A percentile compares a stretch with the other conserved stretches of the same genome.
These are phyloP conservation scores for Fusarium buxicola DNA, from an alignment of 2,329 filamentous ascomycete species.

Conservation along the genomic window DNA sequence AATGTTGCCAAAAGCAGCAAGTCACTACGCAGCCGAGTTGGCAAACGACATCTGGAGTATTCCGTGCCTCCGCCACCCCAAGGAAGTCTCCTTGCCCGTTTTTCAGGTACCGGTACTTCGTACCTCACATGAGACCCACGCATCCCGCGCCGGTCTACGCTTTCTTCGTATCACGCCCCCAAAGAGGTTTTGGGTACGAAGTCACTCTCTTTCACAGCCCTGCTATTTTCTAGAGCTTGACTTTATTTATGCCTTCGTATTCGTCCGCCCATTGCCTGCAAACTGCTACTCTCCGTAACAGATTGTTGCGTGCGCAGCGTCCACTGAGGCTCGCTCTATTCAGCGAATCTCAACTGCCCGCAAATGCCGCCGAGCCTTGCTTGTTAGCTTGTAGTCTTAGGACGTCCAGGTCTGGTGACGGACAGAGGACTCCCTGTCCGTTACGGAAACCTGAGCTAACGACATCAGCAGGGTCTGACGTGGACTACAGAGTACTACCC, in stretches of 20 bases:
- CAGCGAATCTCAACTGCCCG: not conserved
- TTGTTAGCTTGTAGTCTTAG: slow-evolving; percentile 18
- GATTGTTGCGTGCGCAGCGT: not conserved
- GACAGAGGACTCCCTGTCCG: not conserved
- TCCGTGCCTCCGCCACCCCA: slow-evolving; percentile 11
- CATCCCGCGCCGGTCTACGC: slow-evolving; percentile 36
- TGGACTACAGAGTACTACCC: not conserved
- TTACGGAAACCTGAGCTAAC: not conserved
- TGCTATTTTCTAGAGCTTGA: slow-evolving; percentile 26
- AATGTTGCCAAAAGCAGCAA: slow-evolving; percentile 27
- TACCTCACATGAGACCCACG: slow-evolving; percentile 43
- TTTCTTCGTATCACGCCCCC: slow-evolving; percentile 41
- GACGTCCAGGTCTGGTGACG: slow-evolving; percentile 1
- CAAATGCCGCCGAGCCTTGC: slow-evolving; percentile 2
- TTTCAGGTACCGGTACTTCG: slow-evolving; percentile 41
- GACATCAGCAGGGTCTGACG: slow-evolving; percentile 3
- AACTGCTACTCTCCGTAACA: slow-evolving; percentile 16
- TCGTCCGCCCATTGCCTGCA: slow-evolving; percentile 17
- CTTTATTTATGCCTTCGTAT: slow-evolving; percentile 32
- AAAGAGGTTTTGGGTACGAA: slow-evolving; percentile 20
- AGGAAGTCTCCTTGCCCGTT: slow-evolving; percentile 26
- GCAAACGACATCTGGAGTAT: slow-evolving; percentile 22
- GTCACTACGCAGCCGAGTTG: slow-evolving; percentile 24
- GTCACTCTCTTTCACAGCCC: slow-evolving; percentile 15
- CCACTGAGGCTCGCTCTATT: not conserved